Percentiles rank a stretch among this genome's conserved stretches.
Conservation (phyloP, 2,329 filamentous ascomycete species). For the Geosmithia putterillii region DNA sequence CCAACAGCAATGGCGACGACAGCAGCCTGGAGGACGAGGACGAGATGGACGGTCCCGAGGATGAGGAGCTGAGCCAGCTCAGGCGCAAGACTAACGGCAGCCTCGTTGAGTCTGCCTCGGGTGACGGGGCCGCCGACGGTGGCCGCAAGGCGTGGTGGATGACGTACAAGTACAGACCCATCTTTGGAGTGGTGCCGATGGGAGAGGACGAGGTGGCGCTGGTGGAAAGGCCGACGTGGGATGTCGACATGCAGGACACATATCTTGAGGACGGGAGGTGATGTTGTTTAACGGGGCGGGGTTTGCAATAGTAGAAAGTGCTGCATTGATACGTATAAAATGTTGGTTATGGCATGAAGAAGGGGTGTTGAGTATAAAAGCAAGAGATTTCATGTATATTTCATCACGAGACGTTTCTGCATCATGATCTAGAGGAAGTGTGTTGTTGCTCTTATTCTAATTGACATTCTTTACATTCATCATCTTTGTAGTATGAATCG, state of each 20-base stretch:
- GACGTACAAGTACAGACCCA: conserved; percentile 89
- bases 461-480: too few relatives aligned
- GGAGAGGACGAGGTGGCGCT: conserved; percentile 61
- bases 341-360: background rate
- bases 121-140: background rate
- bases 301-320: too few relatives aligned
- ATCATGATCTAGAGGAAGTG: too few relatives aligned
- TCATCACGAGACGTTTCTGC: too few relatives aligned
- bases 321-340: background rate
- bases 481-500: too few relatives aligned
- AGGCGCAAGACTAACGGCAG: background rate
- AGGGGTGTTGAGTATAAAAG: too few relatives aligned
- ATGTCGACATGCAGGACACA: conserved; percentile 62
- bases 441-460: too few relatives aligned
- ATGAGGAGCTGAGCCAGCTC: conserved; percentile 7
- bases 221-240: conserved; percentile 77
- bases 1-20: conserved; percentile 19
- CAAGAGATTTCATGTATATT: too few relatives aligned
- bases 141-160: conserved; percentile 49
- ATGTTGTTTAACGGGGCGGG: conserved; percentile 20
- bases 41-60: conserved; percentile 12
- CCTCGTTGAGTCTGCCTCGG: background rate
- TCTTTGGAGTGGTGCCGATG: conserved; percentile 56
- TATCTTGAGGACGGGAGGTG: conserved; percentile 50
- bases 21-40: conserved; percentile 25